Evolutionary conservation across 2,329 filamentous ascomycete species (phyloP), one percentile per base, ranked within the genome.

Genomic region (Colletotrichum viniferum): DNA sequence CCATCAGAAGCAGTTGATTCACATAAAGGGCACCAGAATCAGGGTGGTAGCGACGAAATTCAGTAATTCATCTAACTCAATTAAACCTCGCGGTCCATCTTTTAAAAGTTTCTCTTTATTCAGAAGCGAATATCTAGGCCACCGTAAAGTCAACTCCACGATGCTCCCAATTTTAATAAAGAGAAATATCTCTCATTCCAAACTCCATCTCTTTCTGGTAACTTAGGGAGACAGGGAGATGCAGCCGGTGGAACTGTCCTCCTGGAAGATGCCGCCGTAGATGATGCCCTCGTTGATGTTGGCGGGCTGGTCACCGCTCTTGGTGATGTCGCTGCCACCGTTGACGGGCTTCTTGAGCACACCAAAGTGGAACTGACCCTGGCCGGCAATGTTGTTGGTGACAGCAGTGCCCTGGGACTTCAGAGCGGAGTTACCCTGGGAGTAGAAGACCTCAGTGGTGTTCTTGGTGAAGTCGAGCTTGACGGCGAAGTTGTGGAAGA

Each of bases 401-500:
- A 89, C 79, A 0, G 87, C 82, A 21, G 84, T 81, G 1, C 86
- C 90, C n/a, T 89, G 87, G 2, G 84, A 80, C 36, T 85, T 82
- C 34, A 93, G 87, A 1, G 87, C 81, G 3, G 81, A 80, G 34
- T 80, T 80, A 58, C 86, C 88, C 21, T 83, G 82, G 3, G 91
- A 92, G 84, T 92, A 92, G 82, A 88, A 90, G 60, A 91, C 87
- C 65, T 90, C 87, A 3, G 89, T 87, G 63, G 90, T 89, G 79
- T 90, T 88, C 70, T 87, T 84, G 65, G 84, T 83, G 81, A 91
- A 93, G 81, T 93, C 88, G 16, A 92, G 83, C 26, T 86, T 89
- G 36, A 92, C 70, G 10, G 87, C 91, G 84, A 92, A 93, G 84
- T 93, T 93, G 81, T 92, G 89, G 86, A 91, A 92, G 24, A 86